Evolutionary conservation across 192 early-diverging fungal species (phyloP).

Genomic region (Gigaspora rosea): DNA sequence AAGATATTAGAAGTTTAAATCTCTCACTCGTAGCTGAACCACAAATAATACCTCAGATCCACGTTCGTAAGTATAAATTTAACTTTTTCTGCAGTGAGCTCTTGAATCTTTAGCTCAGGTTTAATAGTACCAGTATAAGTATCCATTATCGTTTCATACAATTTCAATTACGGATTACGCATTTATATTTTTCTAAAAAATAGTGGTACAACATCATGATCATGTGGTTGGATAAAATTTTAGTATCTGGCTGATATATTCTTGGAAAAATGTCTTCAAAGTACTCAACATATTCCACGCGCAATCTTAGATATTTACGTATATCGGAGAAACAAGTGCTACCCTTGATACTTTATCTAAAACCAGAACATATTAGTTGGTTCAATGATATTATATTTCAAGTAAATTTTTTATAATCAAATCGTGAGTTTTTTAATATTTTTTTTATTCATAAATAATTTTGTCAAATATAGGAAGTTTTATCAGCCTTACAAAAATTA

Average conservation of each 20-base stretch:
- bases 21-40: not conserved
- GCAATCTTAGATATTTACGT: conserved; percentile 14
- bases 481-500: conserved; percentile 15
- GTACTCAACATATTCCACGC: not conserved
- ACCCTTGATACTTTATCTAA: conserved; percentile 15
- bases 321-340: conserved; percentile 28
- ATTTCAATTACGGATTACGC: too few species aligned
- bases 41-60: conserved; percentile 64
- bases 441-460: not conserved
- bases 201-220: too few species aligned
- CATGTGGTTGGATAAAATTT: not conserved
- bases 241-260: too few species aligned
- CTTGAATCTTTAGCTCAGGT: conserved; percentile 62
- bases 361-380: conserved; percentile 16
- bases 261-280: not conserved
- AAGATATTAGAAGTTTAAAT: not conserved
- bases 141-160: not conserved
- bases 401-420: not conserved
- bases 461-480: conserved; percentile 8
- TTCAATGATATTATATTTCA: conserved; percentile 24
- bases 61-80: conserved; percentile 86
- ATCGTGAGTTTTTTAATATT: not conserved
- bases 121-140: not conserved
- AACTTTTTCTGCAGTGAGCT: conserved; percentile 60
- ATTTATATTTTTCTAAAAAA: too few species aligned